phyloP scores from a whole-genome alignment of 2,329 filamentous ascomycete species.

The Sclerotinia nivalis region DNA sequence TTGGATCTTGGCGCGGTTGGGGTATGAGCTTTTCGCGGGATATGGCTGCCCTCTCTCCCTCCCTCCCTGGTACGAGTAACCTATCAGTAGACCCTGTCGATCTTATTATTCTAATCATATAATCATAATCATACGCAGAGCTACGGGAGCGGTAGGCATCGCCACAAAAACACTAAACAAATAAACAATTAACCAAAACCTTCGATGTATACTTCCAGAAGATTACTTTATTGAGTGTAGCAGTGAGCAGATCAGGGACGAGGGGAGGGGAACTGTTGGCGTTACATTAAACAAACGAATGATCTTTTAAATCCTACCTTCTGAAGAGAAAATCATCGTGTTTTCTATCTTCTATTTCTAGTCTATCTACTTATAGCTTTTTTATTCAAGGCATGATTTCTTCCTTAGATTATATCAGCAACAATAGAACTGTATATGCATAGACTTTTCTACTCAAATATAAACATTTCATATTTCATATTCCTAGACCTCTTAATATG shows the following conservation, averaged over 20 bases:
- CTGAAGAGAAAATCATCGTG: conserved; percentile 3
- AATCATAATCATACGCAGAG: too few species aligned
- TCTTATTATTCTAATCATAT: too few species aligned
- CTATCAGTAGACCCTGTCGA: background rate
- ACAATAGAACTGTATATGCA: too few species aligned
- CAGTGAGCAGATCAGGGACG: background rate
- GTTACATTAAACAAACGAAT: background rate
- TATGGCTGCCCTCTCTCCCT: too few species aligned
- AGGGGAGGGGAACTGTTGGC: background rate
- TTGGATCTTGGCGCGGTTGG: background rate
- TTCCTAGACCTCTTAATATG: background rate
- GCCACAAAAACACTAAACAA: background rate
- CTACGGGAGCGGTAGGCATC: too few species aligned
- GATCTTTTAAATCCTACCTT: background rate
- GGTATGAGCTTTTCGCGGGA: background rate
- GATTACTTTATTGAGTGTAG: background rate
- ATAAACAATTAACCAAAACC: too few species aligned
- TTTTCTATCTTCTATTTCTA: background rate
- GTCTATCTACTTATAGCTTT: background rate
- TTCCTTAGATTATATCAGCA: too few species aligned
- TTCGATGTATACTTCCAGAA: conserved; percentile 20
- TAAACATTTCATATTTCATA: too few species aligned
- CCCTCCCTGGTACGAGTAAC: background rate
- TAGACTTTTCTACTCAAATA: too few species aligned
- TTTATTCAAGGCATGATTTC: background rate